Evolutionary conservation across 805 yeast genomes (phyloP), one percentile per base, ranked within the genome.

Genomic region (Jamesozyma spencerorum): DNA sequence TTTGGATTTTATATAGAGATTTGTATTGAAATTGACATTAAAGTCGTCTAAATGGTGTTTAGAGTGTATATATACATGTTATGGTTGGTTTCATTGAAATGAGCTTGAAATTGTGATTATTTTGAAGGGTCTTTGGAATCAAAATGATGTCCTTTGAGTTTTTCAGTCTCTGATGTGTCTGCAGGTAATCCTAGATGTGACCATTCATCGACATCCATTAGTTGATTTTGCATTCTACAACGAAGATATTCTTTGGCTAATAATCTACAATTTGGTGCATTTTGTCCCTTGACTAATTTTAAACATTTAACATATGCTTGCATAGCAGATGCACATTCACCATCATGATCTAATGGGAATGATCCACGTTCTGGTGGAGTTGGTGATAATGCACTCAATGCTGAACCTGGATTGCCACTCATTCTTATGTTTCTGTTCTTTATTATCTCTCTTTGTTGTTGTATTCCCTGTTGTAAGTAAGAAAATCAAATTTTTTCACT

Each of bases 291-390:
- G 13, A 87, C 85, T 26, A 77, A 65, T 55, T 82, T 80, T 62
- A 90, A 65, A 63, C 98, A 90, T 36, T 76, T 65, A 47, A 90
- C 65, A 57, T 90, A 90, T 36, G 74, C 74, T 34, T 70, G 58
- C 92, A 88, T 92, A 43, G 77, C 74, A 18, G 69, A 68, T 18
- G 78, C 75, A 57, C 97, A 90, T 48, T 92, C 97, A 6, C 73
- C 74, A 44, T 75, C 79, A 55, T 90, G 98, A 55, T 90, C 98
- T 34, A 90, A 66, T 0, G 97, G 98, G 62, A 90, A 90, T 0
- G 97, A 85, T 0, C 98, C 98, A 49, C 96, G 68, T 49, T 90
- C 95, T 2, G 98, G 98, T 18, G 98, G 95, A 0, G 90, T 81
- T 8, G 97, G 95, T 12, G 77, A 69, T 69, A 81, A 71, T 32